These are phyloP conservation scores for Pichia sp. DNA, from an alignment of 1,139 yeast genomes.

Conservation along the genomic window DNA sequence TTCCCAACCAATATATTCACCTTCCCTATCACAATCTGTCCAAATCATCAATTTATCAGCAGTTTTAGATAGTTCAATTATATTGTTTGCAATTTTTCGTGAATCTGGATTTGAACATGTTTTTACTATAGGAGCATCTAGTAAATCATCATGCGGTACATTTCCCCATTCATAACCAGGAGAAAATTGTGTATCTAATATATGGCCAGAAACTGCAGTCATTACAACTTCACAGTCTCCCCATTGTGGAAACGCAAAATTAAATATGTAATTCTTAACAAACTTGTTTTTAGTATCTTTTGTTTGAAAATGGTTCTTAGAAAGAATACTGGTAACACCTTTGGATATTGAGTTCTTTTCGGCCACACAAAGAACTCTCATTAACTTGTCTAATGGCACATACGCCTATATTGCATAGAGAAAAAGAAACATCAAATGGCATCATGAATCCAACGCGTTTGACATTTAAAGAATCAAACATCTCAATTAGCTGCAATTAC, in stretches of 20 bases:
- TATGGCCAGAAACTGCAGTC: constrained; percentile 89
- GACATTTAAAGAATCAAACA: background rate
- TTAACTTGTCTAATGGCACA: background rate
- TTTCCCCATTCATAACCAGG: constrained; percentile 61
- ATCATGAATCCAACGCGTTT: background rate
- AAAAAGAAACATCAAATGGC: background rate
- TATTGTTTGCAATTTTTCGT: constrained; percentile 59
- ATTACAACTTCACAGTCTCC: constrained; percentile 78
- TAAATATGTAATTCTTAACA: constrained; percentile 74
- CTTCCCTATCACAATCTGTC: constrained; percentile 99
- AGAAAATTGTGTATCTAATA: constrained; percentile 62
- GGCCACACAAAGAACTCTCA: constrained; percentile 79
- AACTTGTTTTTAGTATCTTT: constrained; percentile 52
- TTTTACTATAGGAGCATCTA: constrained; percentile 59
- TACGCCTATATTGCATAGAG: background rate
- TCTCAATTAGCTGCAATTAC: background rate
- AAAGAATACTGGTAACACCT: constrained; percentile 67
- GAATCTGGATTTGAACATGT: constrained; percentile 35
- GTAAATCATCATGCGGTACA: constrained; percentile 58
- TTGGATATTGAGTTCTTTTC: constrained; percentile 95
- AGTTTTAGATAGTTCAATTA: constrained; percentile 54
- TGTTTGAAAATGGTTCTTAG: constrained; percentile 57
- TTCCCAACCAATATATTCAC: constrained; percentile 92
- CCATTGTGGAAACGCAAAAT: constrained; percentile 47
- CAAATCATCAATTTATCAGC: constrained; percentile 76